phyloP scores from a whole-genome alignment of 140 eudicot species.

The Stevia rebaudiana region DNA sequence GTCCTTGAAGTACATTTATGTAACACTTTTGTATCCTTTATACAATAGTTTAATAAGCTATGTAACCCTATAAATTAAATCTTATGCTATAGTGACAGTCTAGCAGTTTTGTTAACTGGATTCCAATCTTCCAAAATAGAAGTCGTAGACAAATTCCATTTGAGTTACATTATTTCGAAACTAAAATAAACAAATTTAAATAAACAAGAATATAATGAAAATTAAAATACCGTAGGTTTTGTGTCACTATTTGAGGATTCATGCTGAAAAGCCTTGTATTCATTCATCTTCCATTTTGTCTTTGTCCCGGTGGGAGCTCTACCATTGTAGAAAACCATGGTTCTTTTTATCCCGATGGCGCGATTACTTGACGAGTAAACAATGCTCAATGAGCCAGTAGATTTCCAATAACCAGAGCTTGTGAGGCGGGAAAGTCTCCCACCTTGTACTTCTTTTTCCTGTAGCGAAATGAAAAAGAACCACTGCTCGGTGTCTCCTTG shows the following conservation, averaged over 20 bases:
- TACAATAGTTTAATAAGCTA: not conserved
- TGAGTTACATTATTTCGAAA: not conserved
- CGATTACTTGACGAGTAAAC: conserved; percentile 46
- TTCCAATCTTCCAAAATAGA: not conserved
- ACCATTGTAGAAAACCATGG: conserved; percentile 77
- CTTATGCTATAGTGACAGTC: not conserved
- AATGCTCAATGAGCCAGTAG: conserved; percentile 52
- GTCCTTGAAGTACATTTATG: too few relatives aligned
- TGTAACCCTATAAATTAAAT: not conserved
- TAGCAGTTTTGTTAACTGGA: not conserved
- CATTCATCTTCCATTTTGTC: conserved; percentile 76
- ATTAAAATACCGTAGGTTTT: conserved; percentile 25
- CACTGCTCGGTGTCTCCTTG: conserved; percentile 52
- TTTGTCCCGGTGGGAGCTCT: conserved; percentile 59
- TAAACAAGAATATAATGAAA: not conserved
- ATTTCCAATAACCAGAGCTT: conserved; percentile 61
- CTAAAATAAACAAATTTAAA: not conserved
- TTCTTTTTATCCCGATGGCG: conserved; percentile 52
- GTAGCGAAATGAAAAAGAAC: conserved; percentile 61
- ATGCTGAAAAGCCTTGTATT: conserved; percentile 46
- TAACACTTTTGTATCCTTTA: too few relatives aligned
- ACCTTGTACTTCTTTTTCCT: conserved; percentile 56
- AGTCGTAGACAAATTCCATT: conserved; percentile 5
- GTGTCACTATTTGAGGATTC: conserved; percentile 19
- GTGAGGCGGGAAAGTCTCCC: conserved; percentile 68